Evolutionary conservation across 2,329 filamentous ascomycete species (phyloP).

Genomic region (Verticillium zaregamsianum): DNA sequence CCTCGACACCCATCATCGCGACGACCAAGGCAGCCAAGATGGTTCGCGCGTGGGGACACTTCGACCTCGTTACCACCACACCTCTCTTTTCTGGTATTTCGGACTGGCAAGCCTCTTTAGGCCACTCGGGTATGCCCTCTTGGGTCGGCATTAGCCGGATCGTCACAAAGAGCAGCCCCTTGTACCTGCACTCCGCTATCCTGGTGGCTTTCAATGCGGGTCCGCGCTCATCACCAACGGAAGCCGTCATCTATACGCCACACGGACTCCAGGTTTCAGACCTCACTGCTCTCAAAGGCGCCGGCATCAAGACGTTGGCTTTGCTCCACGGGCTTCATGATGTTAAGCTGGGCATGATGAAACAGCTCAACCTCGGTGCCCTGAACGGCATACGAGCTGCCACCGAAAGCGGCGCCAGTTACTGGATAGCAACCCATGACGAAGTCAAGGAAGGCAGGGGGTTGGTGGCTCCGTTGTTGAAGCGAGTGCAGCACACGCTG

Average conservation of each 20-base stretch:
- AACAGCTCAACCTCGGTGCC: constrained; percentile 61
- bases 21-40: constrained; percentile 53
- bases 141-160: constrained; percentile 61
- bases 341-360: constrained; percentile 41
- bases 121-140: constrained; percentile 36
- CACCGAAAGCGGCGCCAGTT: constrained; percentile 45
- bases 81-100: constrained; percentile 33
- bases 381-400: constrained; percentile 57
- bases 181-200: constrained; percentile 60
- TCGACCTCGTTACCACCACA: constrained; percentile 47
- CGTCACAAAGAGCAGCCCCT: constrained; percentile 45
- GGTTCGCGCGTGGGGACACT: constrained; percentile 56
- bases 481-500: constrained; percentile 37
- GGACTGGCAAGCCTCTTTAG: constrained; percentile 19
- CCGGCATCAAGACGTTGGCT: constrained; percentile 47
- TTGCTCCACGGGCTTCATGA: constrained; percentile 63
- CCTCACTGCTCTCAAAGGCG: constrained; percentile 36
- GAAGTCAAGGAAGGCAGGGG: constrained; percentile 58
- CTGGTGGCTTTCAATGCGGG: constrained; percentile 47
- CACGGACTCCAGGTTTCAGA: constrained; percentile 22
- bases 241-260: constrained; percentile 10
- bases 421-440: constrained; percentile 65
- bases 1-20: constrained; percentile 54
- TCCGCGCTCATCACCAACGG: constrained; percentile 45
- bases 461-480: constrained; percentile 48